Evolutionary conservation across 306 rosid species (phyloP), one percentile per base, ranked within the genome.

Genomic region (Vigna trinervia): DNA sequence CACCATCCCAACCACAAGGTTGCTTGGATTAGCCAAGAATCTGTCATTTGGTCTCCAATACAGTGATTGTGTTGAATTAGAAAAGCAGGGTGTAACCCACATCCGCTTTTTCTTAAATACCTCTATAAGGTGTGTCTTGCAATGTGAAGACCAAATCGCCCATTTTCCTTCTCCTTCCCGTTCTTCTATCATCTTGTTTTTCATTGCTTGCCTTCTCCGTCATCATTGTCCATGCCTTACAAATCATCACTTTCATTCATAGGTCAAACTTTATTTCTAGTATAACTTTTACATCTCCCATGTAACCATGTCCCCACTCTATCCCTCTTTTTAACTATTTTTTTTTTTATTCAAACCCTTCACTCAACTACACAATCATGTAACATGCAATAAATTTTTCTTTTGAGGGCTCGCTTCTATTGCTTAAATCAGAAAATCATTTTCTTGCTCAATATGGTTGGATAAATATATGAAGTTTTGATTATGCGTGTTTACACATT

Each of bases 1-100:
- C 84, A 89, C 84, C 91, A 71, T 81, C 91, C 91, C 56, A 81
- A 84, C 93, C 86, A 30, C 12, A 62, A 56, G 78, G 86, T 83
- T 84, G 85, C 85, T 83, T 86, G 34, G 73, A 77, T 38, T 70
- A 80, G 82, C 84, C 70, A 85, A 80, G 26, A 85, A 77, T 54
- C 12, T 81, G 87, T 83, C 84, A 77, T 81, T 75, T 85, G 91
- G 89, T 87, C 89, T 69, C 81, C 75, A 80, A 47, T 57, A 79
- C 69, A 76, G 61, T 79, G 28, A 62, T 73, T 73, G 12, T 79
- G 81, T 73, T 79, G 74, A 78, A 61, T 78, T 69, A 54, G 73
- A 63, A 80, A 74, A 66, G 77, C 80, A 82, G 0, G 41, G 74
- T 81, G 86, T 69, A 81, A 79, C 88, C 59, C 76, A 52, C 45